These are phyloP conservation scores for Tetrapisispora iriomotensis DNA, from an alignment of 805 yeast species.

Conservation along the genomic window DNA sequence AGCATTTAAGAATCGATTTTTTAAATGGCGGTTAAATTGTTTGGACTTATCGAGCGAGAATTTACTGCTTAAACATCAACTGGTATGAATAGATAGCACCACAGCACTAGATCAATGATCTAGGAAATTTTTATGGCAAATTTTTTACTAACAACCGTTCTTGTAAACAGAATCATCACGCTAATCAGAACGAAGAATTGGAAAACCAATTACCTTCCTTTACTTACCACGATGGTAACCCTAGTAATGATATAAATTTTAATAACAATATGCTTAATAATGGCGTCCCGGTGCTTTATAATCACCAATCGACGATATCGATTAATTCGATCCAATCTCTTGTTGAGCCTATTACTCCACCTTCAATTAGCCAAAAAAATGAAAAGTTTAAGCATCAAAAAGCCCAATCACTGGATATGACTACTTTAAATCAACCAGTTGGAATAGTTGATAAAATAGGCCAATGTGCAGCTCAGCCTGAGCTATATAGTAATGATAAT, in stretches of 20 bases:
- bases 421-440: conserved; percentile 21
- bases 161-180: no score
- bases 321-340: conserved; percentile 17
- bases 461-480: conserved; percentile 10
- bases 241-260: not conserved
- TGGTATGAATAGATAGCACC: no score
- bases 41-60: no score
- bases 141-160: no score
- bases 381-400: conserved; percentile 22
- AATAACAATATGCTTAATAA: not conserved
- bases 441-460: not conserved
- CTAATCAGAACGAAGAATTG: no score
- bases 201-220: no score
- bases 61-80: no score
- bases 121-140: no score
- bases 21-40: no score
- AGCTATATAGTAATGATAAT: not conserved
- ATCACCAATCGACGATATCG: conserved; percentile 27
- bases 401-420: conserved; percentile 26
- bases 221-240: not conserved
- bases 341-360: conserved; percentile 19
- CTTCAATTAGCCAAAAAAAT: conserved; percentile 11
- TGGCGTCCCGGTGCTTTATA: not conserved
- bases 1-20: no score
- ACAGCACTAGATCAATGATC: no score